These are phyloP conservation scores for Stagonosporopsis rhizophila DNA, from an alignment of 2,329 filamentous ascomycete species.

Conservation along the genomic window DNA sequence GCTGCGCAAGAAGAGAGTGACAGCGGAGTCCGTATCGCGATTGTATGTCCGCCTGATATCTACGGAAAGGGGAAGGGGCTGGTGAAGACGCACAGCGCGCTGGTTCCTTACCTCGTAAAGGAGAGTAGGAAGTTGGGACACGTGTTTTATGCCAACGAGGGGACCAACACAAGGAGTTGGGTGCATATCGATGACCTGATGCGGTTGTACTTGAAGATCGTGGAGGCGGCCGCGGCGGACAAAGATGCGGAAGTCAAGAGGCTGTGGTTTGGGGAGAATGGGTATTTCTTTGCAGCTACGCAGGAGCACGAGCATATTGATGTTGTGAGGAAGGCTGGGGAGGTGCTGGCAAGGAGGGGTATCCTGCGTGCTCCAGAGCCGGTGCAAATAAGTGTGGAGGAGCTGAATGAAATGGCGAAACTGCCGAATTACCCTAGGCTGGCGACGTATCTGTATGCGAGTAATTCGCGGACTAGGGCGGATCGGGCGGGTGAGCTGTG, in stretches of 20 bases:
- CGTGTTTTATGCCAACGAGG: constrained; percentile 59
- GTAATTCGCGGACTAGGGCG: constrained; percentile 65
- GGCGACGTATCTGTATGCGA: constrained; percentile 46
- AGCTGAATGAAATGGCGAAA: constrained; percentile 37
- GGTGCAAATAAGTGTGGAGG: constrained; percentile 29
- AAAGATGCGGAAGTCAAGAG: constrained; percentile 47
- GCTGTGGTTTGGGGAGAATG: constrained; percentile 59
- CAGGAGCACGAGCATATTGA: constrained; percentile 45
- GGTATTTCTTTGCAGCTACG: constrained; percentile 57
- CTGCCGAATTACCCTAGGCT: constrained; percentile 28
- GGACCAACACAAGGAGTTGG: constrained; percentile 62
- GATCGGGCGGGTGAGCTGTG: constrained; percentile 61
- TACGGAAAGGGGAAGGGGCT: constrained; percentile 66
- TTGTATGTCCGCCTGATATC: constrained; percentile 71
- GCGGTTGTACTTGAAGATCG: constrained; percentile 60
- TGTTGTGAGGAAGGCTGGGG: constrained; percentile 33
- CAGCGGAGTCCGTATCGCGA: constrained; percentile 52
- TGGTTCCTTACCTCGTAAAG: constrained; percentile 51
- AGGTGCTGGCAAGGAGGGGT: constrained; percentile 36
- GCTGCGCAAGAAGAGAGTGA: constrained; percentile 50
- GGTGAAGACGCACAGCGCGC: constrained; percentile 53
- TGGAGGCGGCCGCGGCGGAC: constrained; percentile 61
- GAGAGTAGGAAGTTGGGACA: constrained; percentile 48
- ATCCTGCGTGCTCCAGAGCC: constrained; percentile 33
- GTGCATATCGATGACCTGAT: constrained; percentile 67